Evolutionary conservation across 2,329 filamentous ascomycete genomes (phyloP), one percentile per base, ranked within the genome.

Genomic region (Ambrosiella beaveri): DNA sequence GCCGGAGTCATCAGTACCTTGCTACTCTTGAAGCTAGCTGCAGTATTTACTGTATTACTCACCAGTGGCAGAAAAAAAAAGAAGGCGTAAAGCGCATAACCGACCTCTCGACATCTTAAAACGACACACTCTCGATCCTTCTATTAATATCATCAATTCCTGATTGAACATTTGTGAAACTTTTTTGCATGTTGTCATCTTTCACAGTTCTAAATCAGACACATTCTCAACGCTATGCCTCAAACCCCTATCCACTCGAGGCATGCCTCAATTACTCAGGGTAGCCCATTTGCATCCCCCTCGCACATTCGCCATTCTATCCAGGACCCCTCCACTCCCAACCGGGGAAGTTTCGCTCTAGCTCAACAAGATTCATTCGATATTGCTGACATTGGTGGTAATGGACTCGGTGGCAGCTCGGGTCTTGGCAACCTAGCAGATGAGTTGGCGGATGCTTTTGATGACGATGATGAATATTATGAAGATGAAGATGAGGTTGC

Each of bases 371-470:
- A 79, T 63, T 66, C 65, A 40, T 66, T 73, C n/a, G 73, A 76
- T 57, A 67, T 78, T 56, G 69, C 69, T 59, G 68, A 72, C n/a
- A 72, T 76, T 53, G 68, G 70, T 60, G 68, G 67, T 58, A 71
- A 69, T 47, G 54, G 49, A 45, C 54, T 58, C 35, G 70, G 68
- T 27, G 67, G 67, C 2, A 71, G 71, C 54, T 80, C 80, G 61
- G 83, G 84, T 7, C 73, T 88, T 62, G 87, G 86, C 38, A 90
- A 88, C 64, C 69, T 93, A 54, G 87, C 87, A 1, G 87, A 91
- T 68, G 87, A 93, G 69, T 73, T 93, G 53, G 87, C 84, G 1
- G 85, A 86, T 65, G 82, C 83, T 3, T 80, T 85, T 68, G 81
- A 79, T 49, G 81, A 81, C 39, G 80, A 78, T 59, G 81, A 80